These are phyloP conservation scores for Dentipellis fragilis DNA, from an alignment of 768 basidiomycete genomes.

Conservation along the genomic window DNA sequence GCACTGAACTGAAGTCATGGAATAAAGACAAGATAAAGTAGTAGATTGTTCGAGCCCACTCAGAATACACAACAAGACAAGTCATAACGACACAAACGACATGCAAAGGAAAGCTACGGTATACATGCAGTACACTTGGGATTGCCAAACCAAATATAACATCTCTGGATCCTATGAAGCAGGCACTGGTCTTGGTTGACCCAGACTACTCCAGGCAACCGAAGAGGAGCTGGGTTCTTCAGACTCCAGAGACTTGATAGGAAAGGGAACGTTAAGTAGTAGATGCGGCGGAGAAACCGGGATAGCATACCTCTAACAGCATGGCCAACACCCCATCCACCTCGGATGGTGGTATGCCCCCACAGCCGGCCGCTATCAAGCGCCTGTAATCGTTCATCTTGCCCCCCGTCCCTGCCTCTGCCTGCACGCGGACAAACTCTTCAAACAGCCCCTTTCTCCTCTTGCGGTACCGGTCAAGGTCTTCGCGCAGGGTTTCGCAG, in stretches of 20 bases:
- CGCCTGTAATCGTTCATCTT: constrained; percentile 84
- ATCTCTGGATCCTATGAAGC: constrained; percentile 9
- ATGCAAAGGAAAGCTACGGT: neutral
- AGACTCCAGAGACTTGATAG: constrained; percentile 61
- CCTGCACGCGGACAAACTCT: constrained; percentile 69
- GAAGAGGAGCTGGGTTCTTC: constrained; percentile 65
- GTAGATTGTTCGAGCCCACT: neutral
- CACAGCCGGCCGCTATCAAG: constrained; percentile 85
- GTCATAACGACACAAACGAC: neutral
- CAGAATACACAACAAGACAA: too few species aligned
- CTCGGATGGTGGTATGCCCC: constrained; percentile 75
- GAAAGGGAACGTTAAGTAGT: constrained; percentile 2
- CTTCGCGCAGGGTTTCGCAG: constrained; percentile 55
- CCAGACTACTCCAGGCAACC: constrained; percentile 27
- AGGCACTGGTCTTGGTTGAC: constrained; percentile 6
- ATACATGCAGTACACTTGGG: neutral
- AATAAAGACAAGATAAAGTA: neutral
- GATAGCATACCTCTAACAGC: constrained; percentile 62
- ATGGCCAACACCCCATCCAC: constrained; percentile 81
- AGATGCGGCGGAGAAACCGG: neutral
- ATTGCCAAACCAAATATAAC: constrained; percentile 10
- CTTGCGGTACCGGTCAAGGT: constrained; percentile 54
- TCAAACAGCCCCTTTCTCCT: constrained; percentile 68
- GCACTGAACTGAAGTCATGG: too few species aligned
- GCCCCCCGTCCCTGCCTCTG: constrained; percentile 84